A percentile compares a stretch with the other conserved stretches of the same genome.
Conservation (phyloP, 1,284 basidiomycete species). For the Trametes versicolor region DNA sequence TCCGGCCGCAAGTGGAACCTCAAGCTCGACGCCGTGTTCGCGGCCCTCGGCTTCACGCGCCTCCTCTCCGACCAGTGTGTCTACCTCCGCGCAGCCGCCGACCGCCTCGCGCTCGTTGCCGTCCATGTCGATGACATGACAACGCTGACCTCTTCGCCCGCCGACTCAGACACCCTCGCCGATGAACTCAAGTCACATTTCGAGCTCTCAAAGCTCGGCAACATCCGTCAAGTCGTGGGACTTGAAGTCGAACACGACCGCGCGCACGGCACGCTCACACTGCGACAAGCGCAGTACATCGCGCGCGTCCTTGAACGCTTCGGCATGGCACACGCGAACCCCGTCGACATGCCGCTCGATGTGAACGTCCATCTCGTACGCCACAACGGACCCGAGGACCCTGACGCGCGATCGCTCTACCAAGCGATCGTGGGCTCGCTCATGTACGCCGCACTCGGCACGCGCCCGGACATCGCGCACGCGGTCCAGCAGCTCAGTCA, state of each 20-base stretch:
- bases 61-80: constrained; percentile 36
- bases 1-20: constrained; percentile 41
- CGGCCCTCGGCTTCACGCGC: constrained; percentile 34
- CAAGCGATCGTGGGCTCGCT: constrained; percentile 41
- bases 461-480: constrained; percentile 14
- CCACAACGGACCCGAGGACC: constrained; percentile 13
- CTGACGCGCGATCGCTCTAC: constrained; percentile 34
- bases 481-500: constrained; percentile 16
- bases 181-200: constrained; percentile 31
- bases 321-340: constrained; percentile 14
- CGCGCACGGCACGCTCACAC: background rate
- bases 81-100: constrained; percentile 18
- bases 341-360: constrained; percentile 13
- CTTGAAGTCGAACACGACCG: constrained; percentile 38
- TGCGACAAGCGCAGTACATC: constrained; percentile 9
- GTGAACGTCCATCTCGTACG: constrained; percentile 18
- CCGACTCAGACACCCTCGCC: constrained; percentile 14
- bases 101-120: constrained; percentile 30
- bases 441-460: constrained; percentile 39
- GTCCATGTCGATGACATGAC: constrained; percentile 41
- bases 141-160: constrained; percentile 5
- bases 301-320: constrained; percentile 6
- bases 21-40: constrained; percentile 29
- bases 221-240: constrained; percentile 36
- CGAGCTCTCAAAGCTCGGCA: constrained; percentile 39